Percentiles rank a stretch among this genome's conserved stretches.
Evolutionary conservation across 2,329 filamentous ascomycete genomes (phyloP).

Genomic region (Calonectria honghensis): DNA sequence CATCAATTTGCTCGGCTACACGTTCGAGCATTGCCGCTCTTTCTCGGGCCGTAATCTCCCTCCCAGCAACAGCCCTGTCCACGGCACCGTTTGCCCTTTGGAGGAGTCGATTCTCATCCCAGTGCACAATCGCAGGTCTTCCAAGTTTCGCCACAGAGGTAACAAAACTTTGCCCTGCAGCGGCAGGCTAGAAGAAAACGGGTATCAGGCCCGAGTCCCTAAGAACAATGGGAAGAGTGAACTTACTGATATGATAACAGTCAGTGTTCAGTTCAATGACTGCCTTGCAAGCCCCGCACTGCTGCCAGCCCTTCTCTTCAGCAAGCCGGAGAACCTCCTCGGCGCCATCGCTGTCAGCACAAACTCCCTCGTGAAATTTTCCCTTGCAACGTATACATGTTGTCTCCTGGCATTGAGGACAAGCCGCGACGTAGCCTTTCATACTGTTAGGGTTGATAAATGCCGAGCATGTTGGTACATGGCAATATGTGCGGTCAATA

Average conservation of each 20-base stretch:
- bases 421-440: constrained; percentile 60
- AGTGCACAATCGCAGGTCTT: constrained; percentile 64
- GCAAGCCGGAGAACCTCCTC: constrained; percentile 65
- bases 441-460: constrained; percentile 66
- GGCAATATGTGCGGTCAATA: constrained; percentile 71
- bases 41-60: background rate
- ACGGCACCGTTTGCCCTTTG: constrained; percentile 59
- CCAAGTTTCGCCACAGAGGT: constrained; percentile 66
- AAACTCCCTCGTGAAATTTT: constrained; percentile 66
- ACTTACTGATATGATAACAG: constrained; percentile 76
- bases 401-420: constrained; percentile 61
- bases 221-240: background rate
- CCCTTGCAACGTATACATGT: constrained; percentile 73
- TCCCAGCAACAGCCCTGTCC: constrained; percentile 43
- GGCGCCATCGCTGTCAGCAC: constrained; percentile 64
- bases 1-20: constrained; percentile 33
- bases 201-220: background rate
- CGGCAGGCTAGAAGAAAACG: constrained; percentile 61
- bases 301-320: constrained; percentile 67
- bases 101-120: constrained; percentile 60
- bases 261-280: constrained; percentile 70
- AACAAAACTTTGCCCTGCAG: constrained; percentile 70
- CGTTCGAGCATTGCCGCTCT: background rate
- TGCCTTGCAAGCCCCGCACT: constrained; percentile 65
- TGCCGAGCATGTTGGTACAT: constrained; percentile 62